phyloP scores from a whole-genome alignment of 2,329 filamentous ascomycete genomes.

The Acarospora socialis region DNA sequence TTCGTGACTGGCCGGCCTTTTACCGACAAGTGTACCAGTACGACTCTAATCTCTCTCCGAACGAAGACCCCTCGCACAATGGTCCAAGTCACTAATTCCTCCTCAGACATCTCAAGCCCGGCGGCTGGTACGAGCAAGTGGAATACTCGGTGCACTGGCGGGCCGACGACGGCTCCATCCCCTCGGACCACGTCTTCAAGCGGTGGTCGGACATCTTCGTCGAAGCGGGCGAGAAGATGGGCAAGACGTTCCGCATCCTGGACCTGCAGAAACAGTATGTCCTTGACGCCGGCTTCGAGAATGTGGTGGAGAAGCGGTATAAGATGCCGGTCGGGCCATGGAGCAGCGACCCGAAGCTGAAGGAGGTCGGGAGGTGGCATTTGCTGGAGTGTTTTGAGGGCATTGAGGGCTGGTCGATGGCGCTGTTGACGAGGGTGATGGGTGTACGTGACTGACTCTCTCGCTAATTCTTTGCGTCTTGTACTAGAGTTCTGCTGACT shows the following conservation, averaged over 20 bases:
- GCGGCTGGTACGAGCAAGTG: conserved; percentile 18
- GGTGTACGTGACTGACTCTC: too few species aligned
- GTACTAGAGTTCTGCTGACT: too few species aligned
- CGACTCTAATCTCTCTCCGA: conserved; percentile 2
- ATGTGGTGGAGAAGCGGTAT: conserved; percentile 2
- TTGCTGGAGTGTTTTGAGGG: conserved; percentile 17
- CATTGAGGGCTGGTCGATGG: conserved; percentile 17
- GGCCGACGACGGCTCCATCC: conserved; percentile 16
- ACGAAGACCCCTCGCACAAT: too few species aligned
- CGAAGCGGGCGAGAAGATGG: conserved; percentile 19
- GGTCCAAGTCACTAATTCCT: too few species aligned
- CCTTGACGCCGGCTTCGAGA: conserved; percentile 2
- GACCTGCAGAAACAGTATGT: conserved; percentile 16
- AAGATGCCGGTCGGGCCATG: conserved; percentile 2
- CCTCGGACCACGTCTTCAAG: conserved; percentile 16
- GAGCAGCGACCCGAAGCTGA: conserved; percentile 16
- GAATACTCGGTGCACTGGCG: conserved; percentile 18
- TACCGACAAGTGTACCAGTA: too few species aligned
- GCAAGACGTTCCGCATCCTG: conserved; percentile 20
- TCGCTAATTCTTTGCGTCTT: too few species aligned
- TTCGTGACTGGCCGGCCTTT: conserved; percentile 35
- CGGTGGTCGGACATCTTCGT: conserved; percentile 18
- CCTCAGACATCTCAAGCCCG: conserved; percentile 15
- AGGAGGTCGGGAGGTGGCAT: conserved; percentile 17
- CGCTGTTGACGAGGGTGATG: conserved; percentile 16